phyloP scores from a whole-genome alignment of 805 yeast genomes.

The Myxozyma sirexii region DNA sequence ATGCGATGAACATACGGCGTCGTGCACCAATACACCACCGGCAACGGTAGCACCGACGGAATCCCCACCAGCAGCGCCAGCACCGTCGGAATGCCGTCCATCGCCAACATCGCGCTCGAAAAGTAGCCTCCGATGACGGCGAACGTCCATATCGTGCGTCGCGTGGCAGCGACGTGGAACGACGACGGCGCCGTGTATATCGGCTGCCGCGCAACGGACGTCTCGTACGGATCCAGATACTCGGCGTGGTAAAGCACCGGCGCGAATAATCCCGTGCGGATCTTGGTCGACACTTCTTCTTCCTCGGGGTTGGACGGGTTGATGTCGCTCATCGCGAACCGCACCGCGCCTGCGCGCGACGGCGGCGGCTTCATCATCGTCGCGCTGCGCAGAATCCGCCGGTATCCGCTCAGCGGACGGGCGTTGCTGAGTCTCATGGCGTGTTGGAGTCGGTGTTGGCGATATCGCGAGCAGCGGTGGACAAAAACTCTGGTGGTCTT shows the following conservation, averaged over 20 bases:
- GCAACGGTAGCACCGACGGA: constrained; percentile 56
- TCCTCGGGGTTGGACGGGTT: constrained; percentile 28
- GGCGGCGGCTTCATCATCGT: not conserved
- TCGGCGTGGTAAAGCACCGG: constrained; percentile 20
- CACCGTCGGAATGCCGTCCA: constrained; percentile 52
- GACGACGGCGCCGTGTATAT: constrained; percentile 35
- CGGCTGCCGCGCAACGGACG: constrained; percentile 34
- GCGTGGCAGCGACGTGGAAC: constrained; percentile 37
- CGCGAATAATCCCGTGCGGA: constrained; percentile 21
- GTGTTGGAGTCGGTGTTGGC: too few relatives aligned
- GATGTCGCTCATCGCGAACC: constrained; percentile 26
- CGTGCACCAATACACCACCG: constrained; percentile 58
- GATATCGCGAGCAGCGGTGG: not conserved
- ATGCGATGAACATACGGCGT: constrained; percentile 71
- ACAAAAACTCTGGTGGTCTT: not conserved
- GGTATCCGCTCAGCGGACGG: not conserved
- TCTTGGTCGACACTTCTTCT: constrained; percentile 10
- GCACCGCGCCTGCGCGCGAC: constrained; percentile 5
- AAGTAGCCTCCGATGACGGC: constrained; percentile 34
- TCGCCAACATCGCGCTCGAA: constrained; percentile 27
- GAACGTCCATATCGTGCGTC: constrained; percentile 33
- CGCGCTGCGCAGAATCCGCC: not conserved
- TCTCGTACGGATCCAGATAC: constrained; percentile 7
- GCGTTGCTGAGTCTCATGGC: too few relatives aligned
- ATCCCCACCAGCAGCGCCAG: constrained; percentile 49